A percentile compares a stretch with the other conserved stretches of the same genome.
Evolutionary conservation across 805 yeast species (phyloP).

Genomic region (Suhomyces canberraensis): DNA sequence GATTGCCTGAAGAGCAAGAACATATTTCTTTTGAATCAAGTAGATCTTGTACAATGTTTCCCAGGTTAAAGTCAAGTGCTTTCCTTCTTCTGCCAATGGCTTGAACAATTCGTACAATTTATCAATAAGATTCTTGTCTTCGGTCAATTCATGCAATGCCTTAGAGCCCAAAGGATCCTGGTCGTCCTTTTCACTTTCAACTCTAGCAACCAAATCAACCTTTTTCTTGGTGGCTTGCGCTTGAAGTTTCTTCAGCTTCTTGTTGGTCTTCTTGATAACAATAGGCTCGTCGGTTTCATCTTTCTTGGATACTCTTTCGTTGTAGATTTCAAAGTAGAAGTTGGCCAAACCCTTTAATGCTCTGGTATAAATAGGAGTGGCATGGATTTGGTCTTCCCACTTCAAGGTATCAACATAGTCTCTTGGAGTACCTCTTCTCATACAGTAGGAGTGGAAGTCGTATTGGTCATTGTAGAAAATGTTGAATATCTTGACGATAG

Average conservation of each 20-base stretch:
- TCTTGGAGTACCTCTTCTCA: slow-evolving; percentile 86
- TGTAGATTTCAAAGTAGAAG: slow-evolving; percentile 46
- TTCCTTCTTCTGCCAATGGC: slow-evolving; percentile 43
- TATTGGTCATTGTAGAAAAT: slow-evolving; percentile 80
- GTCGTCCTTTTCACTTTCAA: slow-evolving; percentile 46
- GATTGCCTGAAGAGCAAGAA: slow-evolving; percentile 44
- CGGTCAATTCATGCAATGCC: slow-evolving; percentile 26
- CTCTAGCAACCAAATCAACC: slow-evolving; percentile 49
- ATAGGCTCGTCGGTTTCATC: slow-evolving; percentile 16
- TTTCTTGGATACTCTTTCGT: slow-evolving; percentile 20
- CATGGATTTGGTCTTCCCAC: slow-evolving; percentile 79
- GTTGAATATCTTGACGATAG: slow-evolving; percentile 63
- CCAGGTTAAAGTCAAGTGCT: slow-evolving; percentile 37
- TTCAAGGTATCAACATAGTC: slow-evolving; percentile 70
- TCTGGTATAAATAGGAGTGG: slow-evolving; percentile 69
- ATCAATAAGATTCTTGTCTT: slow-evolving; percentile 39
- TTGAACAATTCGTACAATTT: slow-evolving; percentile 40
- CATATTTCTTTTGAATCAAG: slow-evolving; percentile 42
- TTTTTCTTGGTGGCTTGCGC: slow-evolving; percentile 47
- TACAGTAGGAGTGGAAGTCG: slow-evolving; percentile 91
- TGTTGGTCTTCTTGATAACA: slow-evolving; percentile 29
- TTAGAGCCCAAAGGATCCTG: slow-evolving; percentile 59
- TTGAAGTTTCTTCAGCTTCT: slow-evolving; percentile 57
- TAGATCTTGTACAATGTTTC: slow-evolving; percentile 40
- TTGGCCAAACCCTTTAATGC: slow-evolving; percentile 63